Conservation (phyloP, 306 rosid genomes). For the Cyclanthera cordifolia region DNA sequence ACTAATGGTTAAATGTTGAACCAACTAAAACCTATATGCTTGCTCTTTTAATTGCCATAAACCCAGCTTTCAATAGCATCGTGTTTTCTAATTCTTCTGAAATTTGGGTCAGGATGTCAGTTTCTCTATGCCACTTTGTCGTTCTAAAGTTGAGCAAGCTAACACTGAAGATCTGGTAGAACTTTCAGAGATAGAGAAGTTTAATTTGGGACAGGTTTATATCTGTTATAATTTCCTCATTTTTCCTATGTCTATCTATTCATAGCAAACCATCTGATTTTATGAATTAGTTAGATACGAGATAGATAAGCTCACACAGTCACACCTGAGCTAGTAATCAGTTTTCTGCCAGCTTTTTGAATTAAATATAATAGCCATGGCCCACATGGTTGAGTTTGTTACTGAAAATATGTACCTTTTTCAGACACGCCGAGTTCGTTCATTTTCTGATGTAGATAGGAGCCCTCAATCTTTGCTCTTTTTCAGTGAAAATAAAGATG, state of each 20-base stretch:
- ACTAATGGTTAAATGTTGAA: not conserved
- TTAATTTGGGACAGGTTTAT: conserved; percentile 82
- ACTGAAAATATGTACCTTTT: conserved; percentile 7
- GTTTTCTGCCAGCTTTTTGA: not conserved
- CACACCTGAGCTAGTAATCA: not conserved
- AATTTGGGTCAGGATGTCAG: conserved; percentile 50
- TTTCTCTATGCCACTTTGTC: conserved; percentile 94
- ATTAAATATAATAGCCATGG: not conserved
- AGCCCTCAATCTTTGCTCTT: conserved; percentile 68
- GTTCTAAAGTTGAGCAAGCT: conserved; percentile 69
- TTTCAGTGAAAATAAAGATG: conserved; percentile 52
- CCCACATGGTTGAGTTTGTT: not conserved
- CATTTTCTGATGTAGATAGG: conserved; percentile 58
- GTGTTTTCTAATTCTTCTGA: not conserved
- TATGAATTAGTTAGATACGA: not conserved
- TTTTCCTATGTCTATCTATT: not conserved
- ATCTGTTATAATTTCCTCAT: not conserved
- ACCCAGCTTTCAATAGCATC: not conserved
- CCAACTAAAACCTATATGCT: not conserved
- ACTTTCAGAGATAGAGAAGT: conserved; percentile 89
- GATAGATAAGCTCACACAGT: not conserved
- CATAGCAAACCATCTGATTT: not conserved
- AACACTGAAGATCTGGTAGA: conserved; percentile 73
- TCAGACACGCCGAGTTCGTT: conserved; percentile 57
- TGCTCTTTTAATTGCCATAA: not conserved